phyloP scores from a whole-genome alignment of 73 alveolate species.

The Breviolum minutum region DNA sequence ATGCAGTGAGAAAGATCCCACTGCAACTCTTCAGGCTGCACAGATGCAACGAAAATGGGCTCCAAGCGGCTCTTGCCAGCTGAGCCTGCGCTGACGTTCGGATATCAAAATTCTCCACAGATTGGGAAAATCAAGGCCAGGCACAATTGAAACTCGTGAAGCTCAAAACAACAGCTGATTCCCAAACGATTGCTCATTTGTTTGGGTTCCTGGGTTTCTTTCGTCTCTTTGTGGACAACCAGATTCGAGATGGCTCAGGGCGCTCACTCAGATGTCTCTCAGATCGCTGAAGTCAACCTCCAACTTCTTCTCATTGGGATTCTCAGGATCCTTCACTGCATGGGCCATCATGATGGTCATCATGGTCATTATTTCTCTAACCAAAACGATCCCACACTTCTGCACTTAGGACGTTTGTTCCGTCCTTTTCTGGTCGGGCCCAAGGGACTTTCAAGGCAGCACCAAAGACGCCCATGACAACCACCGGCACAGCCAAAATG shows the following conservation, averaged over 20 bases:
- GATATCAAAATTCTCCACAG: background rate
- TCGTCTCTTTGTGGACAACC: background rate
- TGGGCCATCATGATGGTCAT: background rate
- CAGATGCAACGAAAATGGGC: slow-evolving; percentile 25
- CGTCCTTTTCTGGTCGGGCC: slow-evolving; percentile 72
- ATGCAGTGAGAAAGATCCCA: background rate
- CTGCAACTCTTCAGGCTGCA: background rate
- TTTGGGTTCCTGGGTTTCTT: background rate
- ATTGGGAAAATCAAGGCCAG: background rate
- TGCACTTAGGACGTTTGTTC: background rate
- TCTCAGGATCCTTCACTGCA: slow-evolving; percentile 37
- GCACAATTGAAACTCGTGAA: background rate
- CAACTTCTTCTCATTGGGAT: slow-evolving; percentile 79
- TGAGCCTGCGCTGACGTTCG: background rate
- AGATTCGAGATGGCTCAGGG: background rate
- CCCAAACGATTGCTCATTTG: background rate
- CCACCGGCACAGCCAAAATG: slow-evolving; percentile 52
- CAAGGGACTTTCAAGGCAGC: slow-evolving; percentile 57
- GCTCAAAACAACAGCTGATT: background rate
- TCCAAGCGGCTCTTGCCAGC: slow-evolving; percentile 36
- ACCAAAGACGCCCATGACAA: slow-evolving; percentile 62
- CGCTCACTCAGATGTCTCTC: slow-evolving; percentile 43
- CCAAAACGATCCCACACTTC: background rate
- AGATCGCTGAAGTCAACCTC: slow-evolving; percentile 82
- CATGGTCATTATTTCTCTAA: background rate